phyloP scores from a whole-genome alignment of 2,329 filamentous ascomycete species.

The Colletotrichum navitas region DNA sequence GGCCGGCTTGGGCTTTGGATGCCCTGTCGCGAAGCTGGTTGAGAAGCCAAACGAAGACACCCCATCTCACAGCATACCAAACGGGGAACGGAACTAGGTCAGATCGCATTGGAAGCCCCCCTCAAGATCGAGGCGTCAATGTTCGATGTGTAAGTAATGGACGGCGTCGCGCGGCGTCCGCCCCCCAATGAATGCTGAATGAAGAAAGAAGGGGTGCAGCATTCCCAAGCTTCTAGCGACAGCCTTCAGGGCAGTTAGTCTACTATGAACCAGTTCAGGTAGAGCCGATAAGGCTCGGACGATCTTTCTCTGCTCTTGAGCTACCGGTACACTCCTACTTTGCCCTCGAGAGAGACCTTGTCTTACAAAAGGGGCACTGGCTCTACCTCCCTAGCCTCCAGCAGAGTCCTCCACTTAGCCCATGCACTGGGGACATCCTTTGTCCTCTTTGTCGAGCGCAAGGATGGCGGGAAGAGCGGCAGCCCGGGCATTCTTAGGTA shows the following conservation, averaged over 20 bases:
- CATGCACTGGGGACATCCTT: neutral
- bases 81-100: neutral
- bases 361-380: neutral
- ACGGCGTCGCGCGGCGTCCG: conserved; percentile 3
- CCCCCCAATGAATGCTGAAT: conserved; percentile 3
- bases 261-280: too few relatives aligned
- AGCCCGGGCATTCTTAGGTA: too few relatives aligned
- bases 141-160: neutral
- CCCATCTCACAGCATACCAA: conserved; percentile 13
- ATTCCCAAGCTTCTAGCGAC: conserved; percentile 9
- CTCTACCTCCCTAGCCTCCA: neutral
- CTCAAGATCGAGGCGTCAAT: neutral
- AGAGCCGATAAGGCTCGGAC: too few relatives aligned
- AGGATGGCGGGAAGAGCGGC: too few relatives aligned
- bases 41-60: neutral
- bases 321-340: neutral
- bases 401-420: neutral
- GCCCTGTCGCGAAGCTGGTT: neutral
- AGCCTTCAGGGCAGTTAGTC: neutral
- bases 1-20: neutral
- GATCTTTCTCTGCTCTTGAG: neutral
- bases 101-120: neutral
- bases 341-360: neutral
- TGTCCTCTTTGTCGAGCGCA: neutral
- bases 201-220: neutral